Base-by-base conservation (phyloP, 176 grass and related monocot genomes). In the Saccharum spontaneum region DNA sequence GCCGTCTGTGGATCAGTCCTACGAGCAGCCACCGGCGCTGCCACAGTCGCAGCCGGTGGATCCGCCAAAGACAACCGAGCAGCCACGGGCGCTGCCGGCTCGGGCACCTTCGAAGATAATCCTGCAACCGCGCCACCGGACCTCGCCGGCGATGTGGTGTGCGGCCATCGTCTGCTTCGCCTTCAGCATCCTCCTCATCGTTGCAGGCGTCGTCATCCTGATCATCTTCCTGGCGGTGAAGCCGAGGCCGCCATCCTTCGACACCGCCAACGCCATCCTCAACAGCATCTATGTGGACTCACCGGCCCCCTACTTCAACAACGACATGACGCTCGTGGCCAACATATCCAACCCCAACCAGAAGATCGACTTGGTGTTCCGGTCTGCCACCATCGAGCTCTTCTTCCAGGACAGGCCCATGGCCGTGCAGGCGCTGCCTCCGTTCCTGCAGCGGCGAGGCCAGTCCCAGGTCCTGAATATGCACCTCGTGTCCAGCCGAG, bases 291-390 rank as follows among this genome's bases (percentile, higher is more conserved):
- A 99, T 71, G 20, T 99, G 84, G 84, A 89, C 57, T 82, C 86
- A 1, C 81, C 91, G 1, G 50, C 97, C 13, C 62, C 62, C 41
- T 96, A 94, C 80, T 82, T 90, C 75, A 99, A 94, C 23, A 88
- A 91, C 68, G 93, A 96, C 81, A 82, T 96, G 86, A 90, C 79
- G 52, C 50, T 99, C 36, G 88, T 89, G 17, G 90, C 62, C 75
- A 99, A 99, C 88, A 83, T 99, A 79, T 89, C 97, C 90, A 99
- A 99, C 75, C 91, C 97, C 7, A 99, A 99, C 80, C 90, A 63
- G 71, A 90, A 85, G 86, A 94, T 99, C 12, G 63, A 90, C 73
- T 15, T 99, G 62, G 66, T 68, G 54, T 96, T 92, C 85, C 82
- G 87, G 67, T 92, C 92, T 2, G 76, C 84, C 31, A 82, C 60